Base-by-base conservation (phyloP, 257 asterid genomes). In the Solanum pennellii region DNA sequence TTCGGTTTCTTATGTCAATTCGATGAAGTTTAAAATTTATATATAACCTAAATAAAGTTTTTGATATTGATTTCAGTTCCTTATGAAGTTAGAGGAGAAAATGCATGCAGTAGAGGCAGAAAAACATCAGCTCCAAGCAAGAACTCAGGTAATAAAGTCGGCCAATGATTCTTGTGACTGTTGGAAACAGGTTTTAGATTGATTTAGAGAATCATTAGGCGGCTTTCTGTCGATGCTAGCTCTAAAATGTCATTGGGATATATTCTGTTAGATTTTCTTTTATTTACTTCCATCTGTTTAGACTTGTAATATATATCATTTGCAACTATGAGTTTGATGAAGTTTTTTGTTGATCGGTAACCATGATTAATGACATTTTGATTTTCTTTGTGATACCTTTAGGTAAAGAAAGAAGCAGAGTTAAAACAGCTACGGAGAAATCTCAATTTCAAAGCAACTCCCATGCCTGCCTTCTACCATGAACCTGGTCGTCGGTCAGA, bases 401-500 rank as follows among this genome's bases (percentile, higher is more conserved):
- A 95, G 98, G 95, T 89, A 87, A 93, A 90, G 91, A 88, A 74
- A 23, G 92, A 92, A 87, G 92, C 93, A 42, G 96, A 94, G 83
- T 87, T 91, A 29, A 94, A 94, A 87, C 93, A 92, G 92, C 83
- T 94, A 18, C 73, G 95, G 59, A 93, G 88, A 89, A 91, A 90
- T 94, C 93, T 92, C 62, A 94, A 91, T 86, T 95, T 95, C 85
- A 95, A 94, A 91, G 98, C 98, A 60, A 92, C 91, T 23, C 98
- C 98, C 35, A 87, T 95, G 91, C 97, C 97, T 85, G 90, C 97
- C 2, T 95, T 94, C 86, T 94, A 92, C 86, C 88, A 47, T 66
- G 93, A 89, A 89, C 89, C 89, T 66, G 75, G 72, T 59, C 90
- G 69, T 11, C 92, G 88, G n/a, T 75, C 92, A 4, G 91, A 91